Base-by-base conservation (phyloP, 805 yeast species). In the Metschnikowia cubensis region DNA sequence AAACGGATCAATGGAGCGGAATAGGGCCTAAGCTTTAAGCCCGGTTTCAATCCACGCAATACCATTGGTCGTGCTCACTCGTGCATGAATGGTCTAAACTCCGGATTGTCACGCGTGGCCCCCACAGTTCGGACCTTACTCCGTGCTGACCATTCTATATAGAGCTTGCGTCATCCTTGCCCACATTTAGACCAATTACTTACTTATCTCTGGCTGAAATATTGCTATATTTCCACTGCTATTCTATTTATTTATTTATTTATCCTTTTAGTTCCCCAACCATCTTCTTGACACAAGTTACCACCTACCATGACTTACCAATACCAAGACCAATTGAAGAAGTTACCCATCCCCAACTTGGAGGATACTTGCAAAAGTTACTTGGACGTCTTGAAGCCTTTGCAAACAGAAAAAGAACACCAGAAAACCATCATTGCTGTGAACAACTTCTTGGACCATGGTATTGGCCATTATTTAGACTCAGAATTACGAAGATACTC, bases 321-420 rank as follows among this genome's bases (percentile, higher is more conserved):
- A 45, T 71, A 70, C 63, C 96, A 87, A 65, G 76, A 74, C 42
- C 65, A 73, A 47, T 71, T 87, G 36, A 64, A 76, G 50, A 85
- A 82, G 64, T 75, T 90, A 32, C 97, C 97, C 6, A 87, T 90
- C 39, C 97, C 97, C 2, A 80, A 82, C 29, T 73, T 90, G 49
- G 68, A 74, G 33, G 83, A 81, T 46, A 85, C 96, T 0, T 80
- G 94, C 59, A 60, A 70, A 17, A 75, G 77, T 57, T 90, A 89
- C 62, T 70, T 90, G 49, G 76, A 76, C 18, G 85, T 81, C 8
- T 73, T 90, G 36, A 79, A 80, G 63, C 96, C 97, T 0, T 71
- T 90, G n/a, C 96, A 88, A 66, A 86, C 89, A 5, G 85, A 82
- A 42, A 70, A 68, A 34, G 96, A 89, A 64, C 86, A 87, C 62